Evolutionary conservation across 1,284 basidiomycete genomes (phyloP).

Genomic region (Chalciporus sp.): DNA sequence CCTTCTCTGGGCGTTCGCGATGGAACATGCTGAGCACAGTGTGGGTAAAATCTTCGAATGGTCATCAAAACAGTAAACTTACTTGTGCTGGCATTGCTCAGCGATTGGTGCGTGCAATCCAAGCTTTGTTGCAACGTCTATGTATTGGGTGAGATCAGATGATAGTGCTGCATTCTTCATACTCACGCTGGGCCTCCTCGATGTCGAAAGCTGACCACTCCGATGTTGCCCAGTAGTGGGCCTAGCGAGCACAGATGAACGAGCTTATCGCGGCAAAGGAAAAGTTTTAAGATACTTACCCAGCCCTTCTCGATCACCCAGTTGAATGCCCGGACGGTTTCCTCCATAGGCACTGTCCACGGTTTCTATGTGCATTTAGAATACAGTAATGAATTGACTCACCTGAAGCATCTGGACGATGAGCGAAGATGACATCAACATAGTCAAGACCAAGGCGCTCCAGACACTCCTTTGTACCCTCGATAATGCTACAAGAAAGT

Average conservation of each 20-base stretch:
- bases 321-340: slow-evolving; percentile 48
- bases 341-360: slow-evolving; percentile 37
- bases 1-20: slow-evolving; percentile 56
- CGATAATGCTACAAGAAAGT: slow-evolving; percentile 49
- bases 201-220: slow-evolving; percentile 59
- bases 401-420: slow-evolving; percentile 52
- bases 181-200: slow-evolving; percentile 48
- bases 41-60: background rate
- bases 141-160: background rate
- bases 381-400: slow-evolving; percentile 5
- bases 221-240: slow-evolving; percentile 52
- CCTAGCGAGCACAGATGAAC: slow-evolving; percentile 19
- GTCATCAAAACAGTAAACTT: background rate
- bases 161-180: background rate
- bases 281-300: slow-evolving; percentile 12
- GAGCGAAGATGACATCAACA: slow-evolving; percentile 59
- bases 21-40: slow-evolving; percentile 39
- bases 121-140: slow-evolving; percentile 52
- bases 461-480: slow-evolving; percentile 59
- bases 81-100: slow-evolving; percentile 58
- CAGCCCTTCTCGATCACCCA: slow-evolving; percentile 42
- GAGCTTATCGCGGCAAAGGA: background rate
- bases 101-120: slow-evolving; percentile 55
- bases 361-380: background rate
- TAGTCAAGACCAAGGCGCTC: slow-evolving; percentile 65